Percentiles rank a stretch among this genome's conserved stretches.
phyloP scores from a whole-genome alignment of 2,329 filamentous ascomycete species.

The Xylariomycetidae sp. region DNA sequence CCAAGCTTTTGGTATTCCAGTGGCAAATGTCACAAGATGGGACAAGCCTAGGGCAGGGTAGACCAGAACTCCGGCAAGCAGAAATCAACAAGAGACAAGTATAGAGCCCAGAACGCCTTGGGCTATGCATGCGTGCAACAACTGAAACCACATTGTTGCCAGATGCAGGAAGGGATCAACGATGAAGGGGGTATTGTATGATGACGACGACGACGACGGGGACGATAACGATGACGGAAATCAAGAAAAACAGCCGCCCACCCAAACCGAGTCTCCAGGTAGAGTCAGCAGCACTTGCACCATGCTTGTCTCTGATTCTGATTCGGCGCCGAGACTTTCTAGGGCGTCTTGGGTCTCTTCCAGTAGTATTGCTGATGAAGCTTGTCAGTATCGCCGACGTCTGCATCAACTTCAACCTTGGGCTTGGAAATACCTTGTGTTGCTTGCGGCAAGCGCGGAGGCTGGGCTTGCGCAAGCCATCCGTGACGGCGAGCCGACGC shows the following conservation, averaged over 20 bases:
- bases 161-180: not conserved
- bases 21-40: too few relatives aligned
- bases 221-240: not conserved
- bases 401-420: conserved; percentile 7
- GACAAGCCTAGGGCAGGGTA: too few relatives aligned
- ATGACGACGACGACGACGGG: too few relatives aligned
- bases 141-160: conserved; percentile 6
- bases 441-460: conserved; percentile 87
- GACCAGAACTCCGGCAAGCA: not conserved
- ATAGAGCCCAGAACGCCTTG: conserved; percentile 10
- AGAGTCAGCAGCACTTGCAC: not conserved
- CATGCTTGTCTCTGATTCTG: not conserved
- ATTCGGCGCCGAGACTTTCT: conserved; percentile 12
- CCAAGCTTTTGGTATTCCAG: too few relatives aligned
- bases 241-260: conserved; percentile 1
- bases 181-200: conserved; percentile 1
- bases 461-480: conserved; percentile 82
- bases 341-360: conserved; percentile 59
- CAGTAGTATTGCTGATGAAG: conserved; percentile 59
- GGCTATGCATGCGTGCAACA: conserved; percentile 14
- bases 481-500: conserved; percentile 74
- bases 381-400: conserved; percentile 15
- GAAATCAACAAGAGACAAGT: conserved; percentile 1
- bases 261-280: conserved; percentile 1
- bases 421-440: conserved; percentile 74